Base-by-base conservation (phyloP, 768 basidiomycete species). In the Hemileccinum impolitum region DNA sequence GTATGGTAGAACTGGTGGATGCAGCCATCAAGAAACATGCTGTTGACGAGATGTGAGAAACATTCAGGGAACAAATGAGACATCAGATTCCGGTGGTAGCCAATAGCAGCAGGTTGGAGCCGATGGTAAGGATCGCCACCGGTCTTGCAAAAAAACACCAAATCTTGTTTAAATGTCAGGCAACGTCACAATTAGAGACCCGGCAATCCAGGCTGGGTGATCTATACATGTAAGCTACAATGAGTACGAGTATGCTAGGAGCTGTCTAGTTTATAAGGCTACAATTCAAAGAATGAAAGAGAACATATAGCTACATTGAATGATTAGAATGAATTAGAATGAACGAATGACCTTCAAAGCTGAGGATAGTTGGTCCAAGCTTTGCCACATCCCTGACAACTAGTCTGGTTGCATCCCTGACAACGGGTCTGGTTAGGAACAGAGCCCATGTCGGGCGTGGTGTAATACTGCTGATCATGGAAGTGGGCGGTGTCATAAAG, bases 1-100 rank as follows among this genome's bases (percentile, higher is more conserved):
- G 62, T 5, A 75, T 79, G 72, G 70, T 72, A 4, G 75, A 75
- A 53, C 60, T 77, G 6, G 72, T 76, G 12, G 70, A 71, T 23
- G 62, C 55, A 3, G 73, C 74, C 11, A 44, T 74, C 6, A 69
- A 65, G 57, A 62, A 52, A 39, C 23, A 57, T 28, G 36, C 12
- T 5, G 28, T 26, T 18, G 26, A 18, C 8, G 6, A 25, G 13
- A 7, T 9, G 25, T 43, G 42, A 42, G 26, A 35, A 40, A 32
- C 15, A 4, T 21, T 14, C 11, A 26, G 10, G 23, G 37, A 28
- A 17, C 32, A 25, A 37, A 23, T 23, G 23, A 23, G 23, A 23
- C 23, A 23, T 23, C 23, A 23, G 23, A 23, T 6, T 23, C 23
- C 23, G 23, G 6, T 23, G 23, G 23, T 23, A 23, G 23, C 23